Evolutionary conservation across 306 rosid genomes (phyloP), one percentile per base, ranked within the genome.

Genomic region (Medicago ruthenica): DNA sequence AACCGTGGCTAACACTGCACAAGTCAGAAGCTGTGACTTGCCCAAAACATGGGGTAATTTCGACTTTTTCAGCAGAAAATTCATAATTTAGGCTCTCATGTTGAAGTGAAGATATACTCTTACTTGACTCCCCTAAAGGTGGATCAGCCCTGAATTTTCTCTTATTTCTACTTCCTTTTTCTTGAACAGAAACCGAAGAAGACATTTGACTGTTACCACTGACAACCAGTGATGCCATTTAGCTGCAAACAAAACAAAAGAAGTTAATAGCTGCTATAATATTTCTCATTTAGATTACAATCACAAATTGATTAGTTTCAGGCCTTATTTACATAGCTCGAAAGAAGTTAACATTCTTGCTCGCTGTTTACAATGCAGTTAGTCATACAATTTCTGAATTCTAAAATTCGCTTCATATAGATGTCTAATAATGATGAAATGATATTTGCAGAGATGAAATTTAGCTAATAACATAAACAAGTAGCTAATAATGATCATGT

Each of bases 141-240:
- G 91, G 95, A 87, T 92, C 98, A n/a, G 96, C 92, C 84, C 97
- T 89, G 84, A 87, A 95, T 76, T 95, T 92, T 86, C 97, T 92
- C 88, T 95, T 95, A 81, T 92, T 95, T 81, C 96, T 84, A 76
- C 95, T 91, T 51, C 91, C 96, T 80, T 89, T 89, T 64, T 94
- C 97, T 88, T 88, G 91, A 34, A 86, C 70, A 50, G 90, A 77
- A 44, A 87, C 71, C n/a, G 91, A 84, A 54, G 92, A 83, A 81
- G 90, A 74, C 39, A 82, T 77, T 50, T 87, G 92, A 77, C 80
- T 81, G 80, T 74, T 84, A 77, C 81, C 73, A 75, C 83, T 70
- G 69, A 93, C 87, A 54, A 86, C 95, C 86, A 90, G 44, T 37
- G 98, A 95, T 34, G 90, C 89, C 97, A 95, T 92, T 90, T 71